A percentile compares a stretch with the other conserved stretches of the same genome.
Evolutionary conservation across 2,329 filamentous ascomycete species (phyloP).

Genomic region (Colletotrichum orbiculare): DNA sequence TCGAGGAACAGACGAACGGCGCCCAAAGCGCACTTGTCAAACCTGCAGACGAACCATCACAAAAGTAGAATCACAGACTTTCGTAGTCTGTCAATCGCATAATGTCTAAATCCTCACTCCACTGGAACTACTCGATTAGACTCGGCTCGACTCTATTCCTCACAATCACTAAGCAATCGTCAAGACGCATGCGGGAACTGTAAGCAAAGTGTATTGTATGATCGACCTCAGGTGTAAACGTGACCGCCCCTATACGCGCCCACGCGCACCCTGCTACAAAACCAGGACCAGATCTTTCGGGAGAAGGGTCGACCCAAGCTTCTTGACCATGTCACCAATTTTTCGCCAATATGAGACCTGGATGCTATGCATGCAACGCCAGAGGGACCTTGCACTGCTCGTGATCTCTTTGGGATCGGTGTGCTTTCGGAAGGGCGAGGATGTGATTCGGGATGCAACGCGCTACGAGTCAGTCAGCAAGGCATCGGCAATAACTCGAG

Average conservation of each 20-base stretch:
- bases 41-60: constrained; percentile 11
- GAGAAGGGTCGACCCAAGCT: constrained; percentile 61
- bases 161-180: constrained; percentile 1
- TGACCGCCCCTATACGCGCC: constrained; percentile 59
- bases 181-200: constrained; percentile 20
- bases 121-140: background rate
- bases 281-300: constrained; percentile 61
- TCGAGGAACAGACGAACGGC: constrained; percentile 23
- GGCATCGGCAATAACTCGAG: background rate
- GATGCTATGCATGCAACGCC: constrained; percentile 60
- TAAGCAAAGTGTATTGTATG: constrained; percentile 65
- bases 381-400: constrained; percentile 54
- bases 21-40: constrained; percentile 27
- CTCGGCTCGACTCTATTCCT: constrained; percentile 39
- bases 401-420: constrained; percentile 58
- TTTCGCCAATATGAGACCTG: constrained; percentile 68
- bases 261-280: constrained; percentile 62
- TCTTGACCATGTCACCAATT: constrained; percentile 66
- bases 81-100: no score
- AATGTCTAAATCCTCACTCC: no score
- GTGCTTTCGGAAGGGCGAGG: constrained; percentile 48
- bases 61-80: no score
- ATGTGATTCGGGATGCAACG: constrained; percentile 37
- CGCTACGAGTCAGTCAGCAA: constrained; percentile 13
- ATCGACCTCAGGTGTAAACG: constrained; percentile 66